phyloP scores from a whole-genome alignment of 1,139 yeast species.

The Protomyces macrosporus region DNA sequence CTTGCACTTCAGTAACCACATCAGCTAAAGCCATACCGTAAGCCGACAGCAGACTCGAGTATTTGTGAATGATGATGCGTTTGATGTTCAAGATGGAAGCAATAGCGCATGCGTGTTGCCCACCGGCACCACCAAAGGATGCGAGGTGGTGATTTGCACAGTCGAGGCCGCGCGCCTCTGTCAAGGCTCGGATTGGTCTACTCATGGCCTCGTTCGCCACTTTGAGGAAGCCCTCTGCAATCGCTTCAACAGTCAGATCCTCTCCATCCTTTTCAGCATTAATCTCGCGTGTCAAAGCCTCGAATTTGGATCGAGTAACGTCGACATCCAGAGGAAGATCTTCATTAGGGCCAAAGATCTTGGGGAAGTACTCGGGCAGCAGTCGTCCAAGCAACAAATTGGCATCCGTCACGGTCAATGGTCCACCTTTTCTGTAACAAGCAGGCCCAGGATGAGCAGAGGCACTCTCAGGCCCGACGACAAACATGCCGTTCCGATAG shows the following conservation, averaged over 20 bases:
- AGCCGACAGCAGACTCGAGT: slow-evolving; percentile 50
- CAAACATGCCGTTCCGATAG: slow-evolving; percentile 50
- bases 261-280: slow-evolving; percentile 40
- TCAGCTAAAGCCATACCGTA: slow-evolving; percentile 53
- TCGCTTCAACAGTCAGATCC: slow-evolving; percentile 42
- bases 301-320: slow-evolving; percentile 43
- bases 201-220: slow-evolving; percentile 53
- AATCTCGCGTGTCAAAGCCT: slow-evolving; percentile 43
- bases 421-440: slow-evolving; percentile 55
- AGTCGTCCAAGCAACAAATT: slow-evolving; percentile 50
- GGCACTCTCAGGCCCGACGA: slow-evolving; percentile 55
- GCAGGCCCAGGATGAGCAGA: slow-evolving; percentile 59
- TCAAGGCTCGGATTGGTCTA: slow-evolving; percentile 47
- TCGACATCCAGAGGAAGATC: slow-evolving; percentile 47
- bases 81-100: slow-evolving; percentile 46
- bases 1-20: slow-evolving; percentile 54
- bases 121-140: slow-evolving; percentile 54
- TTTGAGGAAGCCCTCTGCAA: slow-evolving; percentile 49
- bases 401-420: slow-evolving; percentile 54
- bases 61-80: slow-evolving; percentile 46
- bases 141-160: slow-evolving; percentile 46
- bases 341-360: slow-evolving; percentile 52
- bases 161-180: slow-evolving; percentile 50
- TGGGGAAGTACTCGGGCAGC: slow-evolving; percentile 49
- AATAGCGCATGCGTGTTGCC: slow-evolving; percentile 50